Conservation (phyloP, 106 monocot genomes). For the Triglochin maritima region DNA sequence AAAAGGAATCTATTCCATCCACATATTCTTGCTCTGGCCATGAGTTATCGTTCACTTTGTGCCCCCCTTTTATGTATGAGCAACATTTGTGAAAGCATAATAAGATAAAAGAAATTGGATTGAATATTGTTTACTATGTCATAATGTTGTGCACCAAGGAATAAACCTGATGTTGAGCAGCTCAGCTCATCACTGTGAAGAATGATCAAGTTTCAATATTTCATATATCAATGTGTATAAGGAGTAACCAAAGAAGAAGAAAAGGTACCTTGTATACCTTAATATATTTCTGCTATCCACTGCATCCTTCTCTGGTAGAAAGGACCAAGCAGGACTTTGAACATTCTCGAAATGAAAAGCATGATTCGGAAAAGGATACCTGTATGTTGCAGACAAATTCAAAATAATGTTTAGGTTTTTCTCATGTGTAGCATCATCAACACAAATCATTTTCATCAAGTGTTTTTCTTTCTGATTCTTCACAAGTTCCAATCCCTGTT, state of each 20-base stretch:
- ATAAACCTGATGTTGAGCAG: slow-evolving; percentile 40
- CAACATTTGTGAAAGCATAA: neutral
- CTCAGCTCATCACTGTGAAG: slow-evolving; percentile 43
- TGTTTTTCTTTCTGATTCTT: no score
- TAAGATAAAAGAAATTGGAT: neutral
- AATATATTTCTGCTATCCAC: slow-evolving; percentile 25
- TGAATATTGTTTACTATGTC: no score
- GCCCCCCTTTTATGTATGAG: slow-evolving; percentile 15
- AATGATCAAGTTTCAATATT: neutral
- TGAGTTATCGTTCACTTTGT: slow-evolving; percentile 12
- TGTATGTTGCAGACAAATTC: slow-evolving; percentile 4
- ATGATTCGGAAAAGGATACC: slow-evolving; percentile 10
- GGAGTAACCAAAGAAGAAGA: neutral
- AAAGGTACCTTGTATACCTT: slow-evolving; percentile 24
- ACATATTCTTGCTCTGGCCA: slow-evolving; percentile 2
- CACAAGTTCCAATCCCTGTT: no score
- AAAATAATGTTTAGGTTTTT: no score
- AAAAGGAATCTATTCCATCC: slow-evolving; percentile 9
- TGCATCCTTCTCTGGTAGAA: slow-evolving; percentile 19
- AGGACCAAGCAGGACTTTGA: slow-evolving; percentile 23
- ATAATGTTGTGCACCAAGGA: neutral
- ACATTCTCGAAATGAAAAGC: slow-evolving; percentile 12
- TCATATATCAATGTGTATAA: neutral
- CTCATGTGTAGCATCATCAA: no score
- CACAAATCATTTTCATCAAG: no score